phyloP scores from a whole-genome alignment of 2,329 filamentous ascomycete species.

The Tolypocladium endophyticum region DNA sequence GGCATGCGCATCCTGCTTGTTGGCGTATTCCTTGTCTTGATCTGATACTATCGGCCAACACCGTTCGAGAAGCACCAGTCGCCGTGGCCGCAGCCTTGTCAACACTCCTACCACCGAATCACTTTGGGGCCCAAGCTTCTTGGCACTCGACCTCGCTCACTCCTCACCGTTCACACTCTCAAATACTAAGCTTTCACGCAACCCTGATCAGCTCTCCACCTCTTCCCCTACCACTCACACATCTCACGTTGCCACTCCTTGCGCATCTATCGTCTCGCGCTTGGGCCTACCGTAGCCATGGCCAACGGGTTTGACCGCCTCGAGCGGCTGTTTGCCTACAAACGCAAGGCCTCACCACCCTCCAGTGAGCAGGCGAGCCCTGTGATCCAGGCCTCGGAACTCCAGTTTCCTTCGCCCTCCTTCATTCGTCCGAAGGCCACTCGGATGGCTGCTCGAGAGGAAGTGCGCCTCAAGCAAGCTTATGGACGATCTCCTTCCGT shows the following conservation, averaged over 20 bases:
- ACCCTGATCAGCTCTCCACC: not conserved
- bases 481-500: conserved; percentile 17
- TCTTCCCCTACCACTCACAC: not conserved
- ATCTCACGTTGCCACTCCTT: not conserved
- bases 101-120: not conserved
- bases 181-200: not conserved
- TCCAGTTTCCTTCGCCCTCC: conserved; percentile 38
- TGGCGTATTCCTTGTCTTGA: not conserved
- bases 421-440: conserved; percentile 45
- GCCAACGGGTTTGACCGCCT: conserved; percentile 37
- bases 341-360: conserved; percentile 22
- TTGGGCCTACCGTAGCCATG: conserved; percentile 25
- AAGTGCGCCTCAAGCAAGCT: conserved; percentile 21
- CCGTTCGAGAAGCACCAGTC: not conserved
- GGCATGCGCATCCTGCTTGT: not conserved
- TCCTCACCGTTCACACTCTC: not conserved
- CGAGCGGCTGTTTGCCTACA: conserved; percentile 41
- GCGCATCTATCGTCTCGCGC: not conserved
- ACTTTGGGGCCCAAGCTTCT: not conserved
- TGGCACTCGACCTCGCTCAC: not conserved
- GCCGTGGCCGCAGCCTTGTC: not conserved
- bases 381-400: conserved; percentile 14
- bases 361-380: conserved; percentile 12
- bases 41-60: not conserved
- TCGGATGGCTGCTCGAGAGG: conserved; percentile 47